These are phyloP conservation scores for Fusarium sp. DNA, from an alignment of 2,329 filamentous ascomycete species.

Conservation along the genomic window DNA sequence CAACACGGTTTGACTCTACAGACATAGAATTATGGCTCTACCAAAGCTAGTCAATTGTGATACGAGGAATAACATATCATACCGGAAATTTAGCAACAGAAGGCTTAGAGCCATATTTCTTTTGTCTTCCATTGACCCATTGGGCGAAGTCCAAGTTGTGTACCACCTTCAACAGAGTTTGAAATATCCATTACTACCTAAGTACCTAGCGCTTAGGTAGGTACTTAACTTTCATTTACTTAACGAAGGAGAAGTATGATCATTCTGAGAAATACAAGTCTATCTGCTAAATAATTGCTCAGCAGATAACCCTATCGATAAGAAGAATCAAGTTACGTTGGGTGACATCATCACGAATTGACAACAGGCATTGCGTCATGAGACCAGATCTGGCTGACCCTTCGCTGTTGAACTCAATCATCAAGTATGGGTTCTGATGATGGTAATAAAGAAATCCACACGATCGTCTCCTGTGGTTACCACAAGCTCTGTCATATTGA, in stretches of 20 bases:
- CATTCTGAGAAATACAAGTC: neutral
- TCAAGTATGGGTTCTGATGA: neutral
- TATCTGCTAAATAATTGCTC: neutral
- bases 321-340: conserved; percentile 12
- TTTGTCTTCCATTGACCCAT: neutral
- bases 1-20: neutral
- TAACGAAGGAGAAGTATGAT: neutral
- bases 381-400: conserved; percentile 14
- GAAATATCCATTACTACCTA: too few relatives aligned
- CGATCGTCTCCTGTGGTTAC: conserved; percentile 3
- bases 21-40: neutral
- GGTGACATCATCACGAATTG: conserved; percentile 27
- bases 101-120: neutral
- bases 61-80: neutral
- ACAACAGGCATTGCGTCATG: conserved; percentile 29
- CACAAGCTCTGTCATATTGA: conserved; percentile 1
- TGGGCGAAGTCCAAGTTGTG: neutral
- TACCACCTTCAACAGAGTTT: neutral
- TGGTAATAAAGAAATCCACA: neutral
- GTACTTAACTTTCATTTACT: too few relatives aligned
- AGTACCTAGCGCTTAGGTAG: too few relatives aligned
- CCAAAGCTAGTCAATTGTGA: neutral
- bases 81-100: neutral
- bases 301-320: neutral
- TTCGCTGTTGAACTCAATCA: neutral